phyloP scores from a whole-genome alignment of 495 filamentous ascomycete genomes.

The Pseudevernia furfuracea region DNA sequence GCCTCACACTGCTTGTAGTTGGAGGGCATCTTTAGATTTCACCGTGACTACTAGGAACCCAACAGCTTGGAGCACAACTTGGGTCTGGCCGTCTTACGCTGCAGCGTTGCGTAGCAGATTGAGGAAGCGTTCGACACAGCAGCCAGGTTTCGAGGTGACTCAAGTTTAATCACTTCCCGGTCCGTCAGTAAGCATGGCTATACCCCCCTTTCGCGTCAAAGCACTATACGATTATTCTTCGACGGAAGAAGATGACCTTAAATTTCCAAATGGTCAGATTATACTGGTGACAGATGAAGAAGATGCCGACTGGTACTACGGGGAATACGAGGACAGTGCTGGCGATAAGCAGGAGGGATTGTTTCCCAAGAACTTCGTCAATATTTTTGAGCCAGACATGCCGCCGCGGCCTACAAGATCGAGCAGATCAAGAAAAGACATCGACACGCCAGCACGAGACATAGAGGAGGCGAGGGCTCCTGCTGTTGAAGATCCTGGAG shows the following conservation, averaged over 20 bases:
- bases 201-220: constrained; percentile 83
- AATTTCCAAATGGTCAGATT: constrained; percentile 75
- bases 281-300: constrained; percentile 90
- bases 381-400: constrained; percentile 83
- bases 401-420: constrained; percentile 75
- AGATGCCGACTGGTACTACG: constrained; percentile 90
- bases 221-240: constrained; percentile 90
- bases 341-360: constrained; percentile 77
- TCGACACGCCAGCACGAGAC: constrained; percentile 25
- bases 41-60: background rate
- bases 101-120: background rate
- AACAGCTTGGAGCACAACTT: background rate
- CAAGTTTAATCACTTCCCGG: background rate
- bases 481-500: constrained; percentile 15
- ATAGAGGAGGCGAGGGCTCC: constrained; percentile 19
- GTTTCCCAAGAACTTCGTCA: constrained; percentile 95
- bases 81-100: background rate
- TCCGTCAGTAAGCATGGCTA: constrained; percentile 54
- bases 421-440: constrained; percentile 65
- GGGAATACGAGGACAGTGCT: constrained; percentile 71
- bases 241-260: constrained; percentile 86
- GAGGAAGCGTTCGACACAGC: background rate
- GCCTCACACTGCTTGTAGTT: background rate
- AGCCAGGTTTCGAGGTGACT: background rate
- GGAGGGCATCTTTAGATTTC: background rate